Conservation (phyloP, 345 rosid species). For the Pistacia atlantica region DNA sequence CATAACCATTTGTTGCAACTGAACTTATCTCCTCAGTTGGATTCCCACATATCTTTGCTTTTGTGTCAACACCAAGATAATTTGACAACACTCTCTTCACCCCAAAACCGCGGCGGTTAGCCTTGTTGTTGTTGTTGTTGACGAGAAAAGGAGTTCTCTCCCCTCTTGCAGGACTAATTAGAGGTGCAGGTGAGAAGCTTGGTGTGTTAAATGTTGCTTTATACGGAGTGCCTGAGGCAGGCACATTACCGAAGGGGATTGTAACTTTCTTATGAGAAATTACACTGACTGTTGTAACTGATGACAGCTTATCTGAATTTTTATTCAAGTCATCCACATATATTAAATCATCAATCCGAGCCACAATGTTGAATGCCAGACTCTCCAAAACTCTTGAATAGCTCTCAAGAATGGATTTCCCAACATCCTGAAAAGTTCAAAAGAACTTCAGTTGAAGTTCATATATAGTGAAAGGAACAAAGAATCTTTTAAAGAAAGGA, state of each 20-base stretch:
- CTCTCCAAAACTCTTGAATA: conserved; percentile 94
- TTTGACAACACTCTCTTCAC: conserved; percentile 76
- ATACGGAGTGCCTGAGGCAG: conserved; percentile 67
- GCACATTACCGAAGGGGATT: conserved; percentile 50
- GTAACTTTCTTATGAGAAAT: conserved; percentile 63
- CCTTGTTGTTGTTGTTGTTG: conserved; percentile 36
- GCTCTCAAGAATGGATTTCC: conserved; percentile 94
- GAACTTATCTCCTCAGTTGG: conserved; percentile 42
- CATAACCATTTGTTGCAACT: conserved; percentile 25
- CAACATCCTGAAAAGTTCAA: conserved; percentile 66
- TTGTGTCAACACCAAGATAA: conserved; percentile 78
- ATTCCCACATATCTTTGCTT: conserved; percentile 54
- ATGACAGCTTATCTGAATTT: conserved; percentile 59
- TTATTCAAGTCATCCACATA: conserved; percentile 90
- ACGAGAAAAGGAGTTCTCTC: conserved; percentile 71
- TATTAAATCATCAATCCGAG: conserved; percentile 84
- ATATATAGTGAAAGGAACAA: neutral
- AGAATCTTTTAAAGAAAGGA: neutral
- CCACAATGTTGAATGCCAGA: conserved; percentile 80
- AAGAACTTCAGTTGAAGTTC: conserved; percentile 6
- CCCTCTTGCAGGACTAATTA: conserved; percentile 63
- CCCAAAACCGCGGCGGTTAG: conserved; percentile 79
- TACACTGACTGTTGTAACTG: conserved; percentile 57
- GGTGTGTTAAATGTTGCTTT: conserved; percentile 70
- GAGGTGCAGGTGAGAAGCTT: conserved; percentile 64